Base-by-base conservation (phyloP, 805 yeast genomes). In the Starmerella kuoi region DNA sequence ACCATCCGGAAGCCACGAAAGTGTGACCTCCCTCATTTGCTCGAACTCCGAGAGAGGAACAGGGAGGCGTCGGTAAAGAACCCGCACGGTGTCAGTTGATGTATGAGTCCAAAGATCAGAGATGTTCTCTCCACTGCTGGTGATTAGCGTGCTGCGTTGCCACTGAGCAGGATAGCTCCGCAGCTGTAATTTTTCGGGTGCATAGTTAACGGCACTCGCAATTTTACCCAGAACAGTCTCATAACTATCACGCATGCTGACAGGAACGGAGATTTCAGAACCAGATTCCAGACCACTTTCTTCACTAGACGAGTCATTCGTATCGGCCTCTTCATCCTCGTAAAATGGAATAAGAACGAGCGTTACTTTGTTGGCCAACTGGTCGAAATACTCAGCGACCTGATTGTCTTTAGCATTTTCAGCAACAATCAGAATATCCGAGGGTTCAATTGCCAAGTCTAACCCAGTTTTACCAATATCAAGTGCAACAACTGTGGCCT, bases 21-120 rank as follows among this genome's bases (percentile, higher is more conserved):
- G 66, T 40, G 69, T 74, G 32, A 87, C 61, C 4, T 74, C 61
- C 45, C 74, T 73, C 76, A 84, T 72, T 48, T 72, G 76, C 60
- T 91, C 98, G 53, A 79, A 72, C 48, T 85, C 93, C 27, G 66
- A 69, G 41, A 88, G 64, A 2, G 87, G 75, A 34, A 86, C 76
- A 35, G 76, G 80, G 54, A 91, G 67, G 1, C 79, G 61, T 55
- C 88, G 95, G 57, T 81, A 88, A 50, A 77, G 78, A 44, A 88
- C 71, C 8, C 18, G 27, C 5, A 44, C 30, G 4, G 42, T 20
- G 21, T 38, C 38, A n/a, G 37, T 15, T 4, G 17, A 4, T 4
- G 32, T 11, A 18, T 32, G 31, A 14, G 37, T 6, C 51, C 49
- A 49, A 14, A 54, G 37, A 3, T 41, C 46, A n/a, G 21, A 5